Base-by-base conservation (phyloP, 257 asterid genomes). In the Solanum neorickii region DNA sequence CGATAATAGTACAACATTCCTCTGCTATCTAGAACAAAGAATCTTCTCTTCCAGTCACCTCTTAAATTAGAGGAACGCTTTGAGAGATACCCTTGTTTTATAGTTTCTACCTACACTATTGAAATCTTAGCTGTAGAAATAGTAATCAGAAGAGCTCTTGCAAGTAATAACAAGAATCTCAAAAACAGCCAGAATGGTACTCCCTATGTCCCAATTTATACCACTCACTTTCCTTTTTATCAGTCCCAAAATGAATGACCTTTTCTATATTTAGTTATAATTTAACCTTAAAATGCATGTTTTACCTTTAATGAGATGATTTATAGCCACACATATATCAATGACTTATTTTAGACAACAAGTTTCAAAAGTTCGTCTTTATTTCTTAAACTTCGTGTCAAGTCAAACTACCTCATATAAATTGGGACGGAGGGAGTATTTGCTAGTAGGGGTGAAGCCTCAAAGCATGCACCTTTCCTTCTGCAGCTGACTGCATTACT, bases 11-110 rank as follows among this genome's bases (percentile, higher is more conserved):
- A 95, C 44, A 95, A 88, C 93, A 91, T 95, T 90, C 98, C 98
- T 85, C 96, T 88, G 91, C 84, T 88, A 75, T 87, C 90, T 86
- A 95, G 98, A 90, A 95, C 94, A 88, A 95, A 95, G 87, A 92
- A 95, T 87, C 98, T 93, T 92, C 98, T 95, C 93, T 95, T 95
- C 98, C 98, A 95, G 90, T 95, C 98, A 88, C 98, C 98, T 89
- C 98, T 93, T 89, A 95, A 86, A 88, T 90, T 95, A 86, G 96
- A 94, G 83, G 98, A 95, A 70, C 98, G 93, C 88, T 95, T 94
- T 39, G 94, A 92, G 86, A 94, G 95, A 90, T 94, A 94, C 68
- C 95, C 96, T 91, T 93, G 98, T 87, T 93, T 94, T 85, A 95
- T 94, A 89, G 98, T 94, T 93, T 95, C 96, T 89, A 95, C 94